Evolutionary conservation across 768 basidiomycete genomes (phyloP).

Genomic region (Trametes cinnabarina): DNA sequence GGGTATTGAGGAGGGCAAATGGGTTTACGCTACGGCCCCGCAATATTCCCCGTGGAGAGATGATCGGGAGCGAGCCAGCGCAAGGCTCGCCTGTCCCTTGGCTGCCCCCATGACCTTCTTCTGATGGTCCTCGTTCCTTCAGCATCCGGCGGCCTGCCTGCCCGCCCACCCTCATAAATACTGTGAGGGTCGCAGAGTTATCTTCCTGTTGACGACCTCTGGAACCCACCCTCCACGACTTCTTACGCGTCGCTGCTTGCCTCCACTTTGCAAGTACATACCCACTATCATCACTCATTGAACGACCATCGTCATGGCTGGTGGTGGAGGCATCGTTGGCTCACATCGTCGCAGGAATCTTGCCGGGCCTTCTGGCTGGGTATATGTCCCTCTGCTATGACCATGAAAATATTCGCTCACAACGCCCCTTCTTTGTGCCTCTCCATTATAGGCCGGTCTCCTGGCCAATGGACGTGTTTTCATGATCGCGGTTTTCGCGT

Average conservation of each 20-base stretch:
- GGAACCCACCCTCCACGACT: neutral
- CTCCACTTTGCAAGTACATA: neutral
- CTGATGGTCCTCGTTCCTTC: neutral
- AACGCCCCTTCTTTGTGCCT: constrained; percentile 2
- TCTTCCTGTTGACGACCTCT: neutral
- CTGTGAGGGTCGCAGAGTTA: neutral
- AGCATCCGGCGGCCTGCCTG: neutral
- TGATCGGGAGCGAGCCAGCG: neutral
- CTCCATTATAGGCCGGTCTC: constrained; percentile 49
- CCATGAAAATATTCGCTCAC: neutral
- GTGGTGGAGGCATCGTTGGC: constrained; percentile 39
- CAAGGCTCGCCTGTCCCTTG: neutral
- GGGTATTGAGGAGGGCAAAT: neutral
- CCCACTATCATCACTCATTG: neutral
- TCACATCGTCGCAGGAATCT: constrained; percentile 51
- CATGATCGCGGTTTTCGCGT: constrained; percentile 72
- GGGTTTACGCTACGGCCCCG: constrained; percentile 1
- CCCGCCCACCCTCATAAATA: constrained; percentile 4
- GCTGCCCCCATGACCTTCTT: constrained; percentile 6
- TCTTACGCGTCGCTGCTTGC: neutral
- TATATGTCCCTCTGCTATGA: constrained; percentile 27
- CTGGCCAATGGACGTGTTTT: constrained; percentile 66
- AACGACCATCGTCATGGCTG: constrained; percentile 41
- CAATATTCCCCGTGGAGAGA: constrained; percentile 6
- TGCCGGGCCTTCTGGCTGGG: constrained; percentile 68